phyloP scores from a whole-genome alignment of 163 green algal species.

The Chlorella variabilis region DNA sequence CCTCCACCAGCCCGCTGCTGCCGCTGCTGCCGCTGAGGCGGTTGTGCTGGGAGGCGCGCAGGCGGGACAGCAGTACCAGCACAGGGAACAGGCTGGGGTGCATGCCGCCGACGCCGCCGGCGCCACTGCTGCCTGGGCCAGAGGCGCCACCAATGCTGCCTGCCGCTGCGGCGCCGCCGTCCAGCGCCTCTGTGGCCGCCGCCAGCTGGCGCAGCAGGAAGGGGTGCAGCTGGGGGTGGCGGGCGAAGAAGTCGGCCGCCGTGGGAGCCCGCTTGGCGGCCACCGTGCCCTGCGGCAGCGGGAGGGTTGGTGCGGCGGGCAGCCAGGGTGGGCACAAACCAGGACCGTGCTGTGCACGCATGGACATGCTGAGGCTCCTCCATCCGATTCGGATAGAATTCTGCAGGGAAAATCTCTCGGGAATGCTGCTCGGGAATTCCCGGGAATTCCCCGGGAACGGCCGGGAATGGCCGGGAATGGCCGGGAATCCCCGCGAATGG shows the following conservation, averaged over 20 bases:
- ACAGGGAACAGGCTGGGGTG: constrained; percentile 83
- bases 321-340: no score
- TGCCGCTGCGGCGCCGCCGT: background rate
- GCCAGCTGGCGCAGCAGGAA: constrained; percentile 81
- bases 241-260: constrained; percentile 80
- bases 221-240: constrained; percentile 82
- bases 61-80: constrained; percentile 82
- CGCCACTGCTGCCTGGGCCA: background rate
- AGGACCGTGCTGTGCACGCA: no score
- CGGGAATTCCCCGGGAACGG: no score
- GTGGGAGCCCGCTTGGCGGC: constrained; percentile 47
- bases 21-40: background rate
- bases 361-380: no score
- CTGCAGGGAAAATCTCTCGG: no score
- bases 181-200: constrained; percentile 51
- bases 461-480: no score
- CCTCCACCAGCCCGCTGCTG: constrained; percentile 7
- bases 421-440: no score
- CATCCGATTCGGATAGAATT: no score
- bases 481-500: no score
- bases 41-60: constrained; percentile 6
- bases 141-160: background rate
- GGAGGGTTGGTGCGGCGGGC: no score
- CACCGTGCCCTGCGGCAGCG: constrained; percentile 4
- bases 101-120: constrained; percentile 29